Conservation (phyloP, 108 stramenopile species). For the Licmophora abbreviata region DNA sequence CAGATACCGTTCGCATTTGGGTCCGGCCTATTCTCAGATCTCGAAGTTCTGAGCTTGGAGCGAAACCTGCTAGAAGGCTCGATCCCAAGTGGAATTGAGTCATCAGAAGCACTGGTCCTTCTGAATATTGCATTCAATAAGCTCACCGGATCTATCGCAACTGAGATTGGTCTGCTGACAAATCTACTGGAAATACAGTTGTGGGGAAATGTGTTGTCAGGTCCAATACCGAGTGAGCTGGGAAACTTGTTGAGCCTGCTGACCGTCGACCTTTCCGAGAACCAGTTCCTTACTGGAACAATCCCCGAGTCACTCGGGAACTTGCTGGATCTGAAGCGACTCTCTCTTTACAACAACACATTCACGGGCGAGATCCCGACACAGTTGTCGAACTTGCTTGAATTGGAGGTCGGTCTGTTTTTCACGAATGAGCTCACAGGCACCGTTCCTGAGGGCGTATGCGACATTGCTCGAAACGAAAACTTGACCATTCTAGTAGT, state of each 20-base stretch:
- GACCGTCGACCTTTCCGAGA: background rate
- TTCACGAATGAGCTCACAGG: constrained; percentile 20
- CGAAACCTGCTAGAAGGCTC: constrained; percentile 22
- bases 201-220: background rate
- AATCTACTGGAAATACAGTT: background rate
- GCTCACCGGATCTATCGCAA: background rate
- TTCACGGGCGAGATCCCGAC: constrained; percentile 21
- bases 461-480: too few species aligned
- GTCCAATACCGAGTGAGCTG: constrained; percentile 3
- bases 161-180: constrained; percentile 4
- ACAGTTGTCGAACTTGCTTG: constrained; percentile 1
- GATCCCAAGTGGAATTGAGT: constrained; percentile 26
- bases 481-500: background rate
- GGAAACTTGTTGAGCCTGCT: background rate
- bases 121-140: background rate
- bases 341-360: constrained; percentile 16
- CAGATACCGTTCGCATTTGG: too few species aligned
- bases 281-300: background rate
- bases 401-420: constrained; percentile 14
- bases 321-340: constrained; percentile 12
- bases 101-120: background rate
- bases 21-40: too few species aligned
- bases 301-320: constrained; percentile 2
- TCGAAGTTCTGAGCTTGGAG: background rate
- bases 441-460: constrained; percentile 11